Conservation (phyloP, 2,329 filamentous ascomycete genomes). For the Colletotrichum sp. region DNA sequence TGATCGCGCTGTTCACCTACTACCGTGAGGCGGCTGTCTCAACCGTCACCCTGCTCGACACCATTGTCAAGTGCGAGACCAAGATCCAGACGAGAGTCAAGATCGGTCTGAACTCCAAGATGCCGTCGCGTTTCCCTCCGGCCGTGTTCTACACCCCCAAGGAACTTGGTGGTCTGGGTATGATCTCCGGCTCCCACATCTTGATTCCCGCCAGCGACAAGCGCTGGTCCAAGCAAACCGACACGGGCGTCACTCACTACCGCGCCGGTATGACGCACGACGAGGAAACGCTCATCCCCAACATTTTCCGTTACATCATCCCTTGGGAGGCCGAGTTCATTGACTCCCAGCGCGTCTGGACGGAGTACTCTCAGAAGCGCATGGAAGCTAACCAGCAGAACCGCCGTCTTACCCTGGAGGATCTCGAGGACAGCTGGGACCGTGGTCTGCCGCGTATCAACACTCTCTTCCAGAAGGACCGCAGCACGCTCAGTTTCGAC, state of each 20-base stretch:
- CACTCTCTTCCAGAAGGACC: constrained; percentile 97
- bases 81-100: constrained; percentile 99
- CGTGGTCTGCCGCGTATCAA: constrained; percentile 97
- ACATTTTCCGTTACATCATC: constrained; percentile 99
- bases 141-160: constrained; percentile 99
- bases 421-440: constrained; percentile 98
- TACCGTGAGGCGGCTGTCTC: constrained; percentile 98
- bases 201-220: constrained; percentile 97
- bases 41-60: constrained; percentile 91
- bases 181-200: constrained; percentile 99
- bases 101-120: constrained; percentile 98
- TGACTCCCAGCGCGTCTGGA: constrained; percentile 98
- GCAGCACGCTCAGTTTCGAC: constrained; percentile 96
- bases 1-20: constrained; percentile 98
- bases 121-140: constrained; percentile 97
- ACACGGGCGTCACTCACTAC: constrained; percentile 96
- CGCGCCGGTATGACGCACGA: constrained; percentile 98
- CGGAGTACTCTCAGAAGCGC: constrained; percentile 97
- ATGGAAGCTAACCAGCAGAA: constrained; percentile 98
- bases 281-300: constrained; percentile 96
- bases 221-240: constrained; percentile 97
- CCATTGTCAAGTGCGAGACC: constrained; percentile 98
- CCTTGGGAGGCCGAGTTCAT: constrained; percentile 99
- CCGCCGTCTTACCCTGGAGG: constrained; percentile 89
- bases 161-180: constrained; percentile 93